These are phyloP conservation scores for Didymella pomorum DNA, from an alignment of 2,329 filamentous ascomycete species.

Conservation along the genomic window DNA sequence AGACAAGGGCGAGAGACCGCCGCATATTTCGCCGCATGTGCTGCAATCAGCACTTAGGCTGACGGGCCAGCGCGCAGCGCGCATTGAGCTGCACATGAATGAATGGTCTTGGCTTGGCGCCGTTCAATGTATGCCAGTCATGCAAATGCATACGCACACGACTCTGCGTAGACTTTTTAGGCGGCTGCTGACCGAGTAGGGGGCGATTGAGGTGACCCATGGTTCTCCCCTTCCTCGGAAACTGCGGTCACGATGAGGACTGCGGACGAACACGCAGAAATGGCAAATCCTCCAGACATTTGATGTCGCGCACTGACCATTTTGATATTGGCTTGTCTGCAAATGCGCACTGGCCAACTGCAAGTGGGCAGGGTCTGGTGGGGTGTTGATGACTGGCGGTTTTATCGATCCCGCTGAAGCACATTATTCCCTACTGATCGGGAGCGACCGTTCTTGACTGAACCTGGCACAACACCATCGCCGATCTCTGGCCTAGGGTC, in stretches of 20 bases:
- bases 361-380: conserved; percentile 18
- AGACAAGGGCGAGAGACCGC: conserved; percentile 16
- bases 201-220: neutral
- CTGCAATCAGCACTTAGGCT: conserved; percentile 16
- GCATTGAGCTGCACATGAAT: conserved; percentile 11
- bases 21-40: conserved; percentile 20
- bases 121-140: conserved; percentile 9
- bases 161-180: neutral
- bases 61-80: conserved; percentile 6
- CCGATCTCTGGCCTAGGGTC: conserved; percentile 21
- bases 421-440: conserved; percentile 33
- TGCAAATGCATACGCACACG: conserved; percentile 15
- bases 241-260: neutral
- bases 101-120: conserved; percentile 15
- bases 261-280: conserved; percentile 4
- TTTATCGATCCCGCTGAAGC: conserved; percentile 31
- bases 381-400: conserved; percentile 30
- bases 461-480: conserved; percentile 32
- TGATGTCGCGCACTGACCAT: conserved; percentile 8
- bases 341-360: conserved; percentile 13
- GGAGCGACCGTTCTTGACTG: conserved; percentile 21
- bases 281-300: conserved; percentile 10
- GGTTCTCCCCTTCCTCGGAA: neutral
- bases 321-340: conserved; percentile 16
- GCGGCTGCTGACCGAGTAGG: neutral